Conservation (phyloP, 371 early-diverging fungal species). For the Actinomucor elegans region DNA sequence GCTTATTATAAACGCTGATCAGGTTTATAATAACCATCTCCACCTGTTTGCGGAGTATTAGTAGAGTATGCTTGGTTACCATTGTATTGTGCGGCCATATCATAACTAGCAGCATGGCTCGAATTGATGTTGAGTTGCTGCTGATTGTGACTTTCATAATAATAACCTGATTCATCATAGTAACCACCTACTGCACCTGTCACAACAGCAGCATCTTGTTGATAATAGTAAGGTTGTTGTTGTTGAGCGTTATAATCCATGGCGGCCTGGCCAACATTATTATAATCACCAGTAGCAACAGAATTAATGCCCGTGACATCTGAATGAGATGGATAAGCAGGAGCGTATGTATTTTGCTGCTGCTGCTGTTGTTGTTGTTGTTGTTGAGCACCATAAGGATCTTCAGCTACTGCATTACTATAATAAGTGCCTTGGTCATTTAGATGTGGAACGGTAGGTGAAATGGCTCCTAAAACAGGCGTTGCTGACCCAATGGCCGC, state of each 20-base stretch:
- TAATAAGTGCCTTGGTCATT: conserved; percentile 48
- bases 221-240: conserved; percentile 17
- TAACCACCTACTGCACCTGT: neutral
- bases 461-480: conserved; percentile 13
- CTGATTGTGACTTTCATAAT: conserved; percentile 9
- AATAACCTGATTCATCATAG: conserved; percentile 18
- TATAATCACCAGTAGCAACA: neutral
- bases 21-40: conserved; percentile 22
- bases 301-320: neutral
- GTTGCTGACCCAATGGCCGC: neutral
- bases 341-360: neutral
- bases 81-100: conserved; percentile 7
- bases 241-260: conserved; percentile 9
- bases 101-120: neutral
- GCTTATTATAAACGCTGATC: no score
- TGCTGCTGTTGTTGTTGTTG: conserved; percentile 10
- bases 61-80: conserved; percentile 10
- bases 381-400: conserved; percentile 17
- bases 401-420: neutral
- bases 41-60: neutral
- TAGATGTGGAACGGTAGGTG: conserved; percentile 41
- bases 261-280: neutral
- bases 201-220: neutral
- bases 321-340: conserved; percentile 12
- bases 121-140: neutral